Evolutionary conservation across 805 yeast species (phyloP), one percentile per base, ranked within the genome.

Genomic region (Candida maris): DNA sequence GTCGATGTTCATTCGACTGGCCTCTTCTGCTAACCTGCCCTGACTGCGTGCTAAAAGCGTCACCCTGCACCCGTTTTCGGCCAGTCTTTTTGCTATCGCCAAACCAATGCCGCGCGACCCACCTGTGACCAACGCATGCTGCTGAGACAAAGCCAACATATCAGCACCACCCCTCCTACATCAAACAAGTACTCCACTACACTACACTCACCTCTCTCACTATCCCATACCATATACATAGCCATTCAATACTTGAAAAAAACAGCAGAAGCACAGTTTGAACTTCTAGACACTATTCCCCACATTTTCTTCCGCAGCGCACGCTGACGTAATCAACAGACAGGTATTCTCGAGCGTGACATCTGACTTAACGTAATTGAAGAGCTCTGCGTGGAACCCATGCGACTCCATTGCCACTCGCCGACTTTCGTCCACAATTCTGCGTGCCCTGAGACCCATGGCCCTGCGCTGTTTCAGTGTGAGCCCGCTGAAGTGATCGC

Each of bases 341-440:
- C 63, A 58, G 16, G 30, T 41, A 53, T 88, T 86, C 56, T 87
- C 96, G 27, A 81, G 56, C 9, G 94, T 83, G 1, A 79, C 65
- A 2, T 68, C 73, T 9, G 58, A 52, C 0, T 67, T 67, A 3
- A 78, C 81, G 52, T 88, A 88, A 39, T 68, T 68, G 32, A 81
- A 70, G 39, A 87, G 54, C 19, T 70, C 64, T 1, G 70, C 78
- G 2, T 64, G 43, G 46, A 60, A 75, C 0, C 71, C 73, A 0
- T 48, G 36, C 10, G 51, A 38, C 19, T 40, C 45, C 47, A 85
- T 48, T 0, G 82, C 79, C 39, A 54, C 50, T 2, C 67, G 65
- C 40, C 97, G 66, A 14, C 88, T 79, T 43, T 81, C 81, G 51
- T 88, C 97, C 2, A 88, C 68, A 10, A 86, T 56, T 31, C 88